Percentiles rank a stretch among this genome's conserved stretches.
Conservation (phyloP, 768 basidiomycete genomes). For the Sarcodon sp. region DNA sequence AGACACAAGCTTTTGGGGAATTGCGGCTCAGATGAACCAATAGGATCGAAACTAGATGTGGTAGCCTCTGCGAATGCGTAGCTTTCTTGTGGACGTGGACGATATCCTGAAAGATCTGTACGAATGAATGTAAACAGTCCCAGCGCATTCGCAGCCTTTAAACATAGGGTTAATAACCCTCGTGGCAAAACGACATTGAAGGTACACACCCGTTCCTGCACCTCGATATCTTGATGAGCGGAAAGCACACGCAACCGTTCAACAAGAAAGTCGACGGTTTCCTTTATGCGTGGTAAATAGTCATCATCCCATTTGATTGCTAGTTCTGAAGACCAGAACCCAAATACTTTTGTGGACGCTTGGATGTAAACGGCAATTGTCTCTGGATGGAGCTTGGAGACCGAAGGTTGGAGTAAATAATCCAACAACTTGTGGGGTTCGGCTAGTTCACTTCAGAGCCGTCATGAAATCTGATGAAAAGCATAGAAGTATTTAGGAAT, state of each 20-base stretch:
- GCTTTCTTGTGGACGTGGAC: conserved; percentile 22
- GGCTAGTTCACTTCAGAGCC: conserved; percentile 46
- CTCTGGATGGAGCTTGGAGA: conserved; percentile 44
- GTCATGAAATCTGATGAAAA: conserved; percentile 3
- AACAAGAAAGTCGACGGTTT: conserved; percentile 48
- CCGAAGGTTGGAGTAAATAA: conserved; percentile 50
- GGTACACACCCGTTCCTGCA: conserved; percentile 75
- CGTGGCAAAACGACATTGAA: background rate
- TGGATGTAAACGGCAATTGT: conserved; percentile 74
- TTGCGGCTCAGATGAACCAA: conserved; percentile 26
- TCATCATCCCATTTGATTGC: conserved; percentile 72
- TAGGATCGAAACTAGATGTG: conserved; percentile 24
- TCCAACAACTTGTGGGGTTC: conserved; percentile 67
- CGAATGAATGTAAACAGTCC: conserved; percentile 68
- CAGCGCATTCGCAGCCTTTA: conserved; percentile 68
- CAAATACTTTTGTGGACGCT: conserved; percentile 78
- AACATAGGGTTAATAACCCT: background rate
- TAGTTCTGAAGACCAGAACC: conserved; percentile 66
- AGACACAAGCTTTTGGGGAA: conserved; percentile 90
- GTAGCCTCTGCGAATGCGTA: conserved; percentile 24
- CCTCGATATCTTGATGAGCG: conserved; percentile 61
- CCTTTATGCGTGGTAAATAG: conserved; percentile 48
- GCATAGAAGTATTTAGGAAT: conserved; percentile 3
- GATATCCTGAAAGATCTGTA: conserved; percentile 52
- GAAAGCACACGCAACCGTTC: conserved; percentile 46